Conservation (phyloP, 352 stramenopile genomes). For the Blastocystis sp. region DNA sequence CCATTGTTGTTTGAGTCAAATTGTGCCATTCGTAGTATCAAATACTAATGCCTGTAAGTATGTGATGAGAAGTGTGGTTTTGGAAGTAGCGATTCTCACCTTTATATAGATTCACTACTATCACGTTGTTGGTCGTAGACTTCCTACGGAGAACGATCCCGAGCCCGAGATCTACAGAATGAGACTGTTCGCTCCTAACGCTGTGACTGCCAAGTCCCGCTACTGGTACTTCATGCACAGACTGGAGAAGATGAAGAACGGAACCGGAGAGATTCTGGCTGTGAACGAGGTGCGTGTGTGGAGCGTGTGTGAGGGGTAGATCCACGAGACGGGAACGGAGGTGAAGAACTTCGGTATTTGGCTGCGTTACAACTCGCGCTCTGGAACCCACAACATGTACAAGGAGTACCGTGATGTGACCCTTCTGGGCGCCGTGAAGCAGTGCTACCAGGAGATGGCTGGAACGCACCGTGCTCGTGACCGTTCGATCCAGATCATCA, state of each 20-base stretch:
- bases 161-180: constrained; percentile 97
- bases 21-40: background rate
- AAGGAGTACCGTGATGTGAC: constrained; percentile 97
- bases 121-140: constrained; percentile 6
- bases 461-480: constrained; percentile 53
- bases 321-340: constrained; percentile 93
- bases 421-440: constrained; percentile 88
- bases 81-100: background rate
- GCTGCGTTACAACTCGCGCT: constrained; percentile 97
- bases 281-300: constrained; percentile 81
- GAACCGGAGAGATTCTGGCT: constrained; percentile 96
- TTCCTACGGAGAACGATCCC: constrained; percentile 70
- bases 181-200: constrained; percentile 87
- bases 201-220: constrained; percentile 91
- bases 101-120: background rate
- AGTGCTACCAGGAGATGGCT: constrained; percentile 83
- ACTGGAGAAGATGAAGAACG: constrained; percentile 99
- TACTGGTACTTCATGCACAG: constrained; percentile 99
- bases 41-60: background rate
- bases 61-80: background rate
- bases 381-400: constrained; percentile 99
- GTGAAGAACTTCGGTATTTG: constrained; percentile 99
- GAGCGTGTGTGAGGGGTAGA: constrained; percentile 62
- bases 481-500: constrained; percentile 55
- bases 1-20: background rate